These are phyloP conservation scores for Candida sakaeoensis DNA, from an alignment of 805 yeast genomes.

Conservation along the genomic window DNA sequence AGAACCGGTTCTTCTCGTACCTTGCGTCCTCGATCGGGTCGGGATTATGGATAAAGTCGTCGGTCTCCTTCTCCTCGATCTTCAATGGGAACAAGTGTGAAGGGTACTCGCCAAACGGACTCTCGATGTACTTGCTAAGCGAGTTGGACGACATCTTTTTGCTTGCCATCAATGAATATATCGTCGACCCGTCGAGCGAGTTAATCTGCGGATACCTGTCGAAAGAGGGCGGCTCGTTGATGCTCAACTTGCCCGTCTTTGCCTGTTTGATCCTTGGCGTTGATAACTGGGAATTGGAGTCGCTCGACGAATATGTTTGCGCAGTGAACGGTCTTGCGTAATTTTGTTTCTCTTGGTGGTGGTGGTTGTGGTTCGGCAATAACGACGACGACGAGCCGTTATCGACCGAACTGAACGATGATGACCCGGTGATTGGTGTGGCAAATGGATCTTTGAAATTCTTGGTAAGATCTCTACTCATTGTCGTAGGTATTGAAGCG, in stretches of 20 bases:
- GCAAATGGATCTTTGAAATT: slow-evolving; percentile 9
- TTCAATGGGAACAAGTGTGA: slow-evolving; percentile 86
- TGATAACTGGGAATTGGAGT: slow-evolving; percentile 1
- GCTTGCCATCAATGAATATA: not conserved
- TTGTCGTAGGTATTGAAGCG: too few relatives aligned
- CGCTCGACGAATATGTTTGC: not conserved
- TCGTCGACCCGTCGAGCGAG: not conserved
- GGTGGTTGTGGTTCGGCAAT: too few relatives aligned
- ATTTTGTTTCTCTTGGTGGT: not conserved
- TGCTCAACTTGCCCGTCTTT: slow-evolving; percentile 10
- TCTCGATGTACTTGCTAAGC: slow-evolving; percentile 43
- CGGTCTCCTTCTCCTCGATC: slow-evolving; percentile 90
- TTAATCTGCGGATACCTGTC: slow-evolving; percentile 63
- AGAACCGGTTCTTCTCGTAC: slow-evolving; percentile 66
- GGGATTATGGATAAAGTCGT: slow-evolving; percentile 93
- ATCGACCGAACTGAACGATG: slow-evolving; percentile 4
- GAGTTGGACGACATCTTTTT: not conserved
- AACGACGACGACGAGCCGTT: not conserved
- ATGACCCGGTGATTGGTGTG: not conserved
- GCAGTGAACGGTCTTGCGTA: slow-evolving; percentile 8
- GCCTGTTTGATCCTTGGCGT: not conserved
- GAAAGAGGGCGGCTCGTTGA: slow-evolving; percentile 48
- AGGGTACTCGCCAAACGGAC: slow-evolving; percentile 98
- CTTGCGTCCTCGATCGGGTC: slow-evolving; percentile 91
- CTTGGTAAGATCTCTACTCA: slow-evolving; percentile 9